Conservation (phyloP, 306 rosid species). For the Cercis canadensis region DNA sequence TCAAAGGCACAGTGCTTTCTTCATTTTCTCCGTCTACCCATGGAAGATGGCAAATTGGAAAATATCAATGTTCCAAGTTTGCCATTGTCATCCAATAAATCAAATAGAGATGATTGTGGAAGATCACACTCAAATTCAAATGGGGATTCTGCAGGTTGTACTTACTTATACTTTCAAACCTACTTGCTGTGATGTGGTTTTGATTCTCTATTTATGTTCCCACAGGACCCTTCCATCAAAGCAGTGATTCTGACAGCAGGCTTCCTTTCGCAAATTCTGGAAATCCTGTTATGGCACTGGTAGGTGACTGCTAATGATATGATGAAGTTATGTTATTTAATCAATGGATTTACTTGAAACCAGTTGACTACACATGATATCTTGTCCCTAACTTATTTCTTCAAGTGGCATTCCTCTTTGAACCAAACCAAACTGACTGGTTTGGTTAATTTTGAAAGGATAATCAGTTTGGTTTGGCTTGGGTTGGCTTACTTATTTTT, state of each 20-base stretch:
- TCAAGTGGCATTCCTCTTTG: background rate
- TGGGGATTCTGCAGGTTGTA: conserved; percentile 78
- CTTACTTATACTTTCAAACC: conserved; percentile 33
- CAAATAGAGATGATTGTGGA: conserved; percentile 53
- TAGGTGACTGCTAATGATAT: conserved; percentile 53
- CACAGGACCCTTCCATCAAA: conserved; percentile 65
- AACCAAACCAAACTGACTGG: too few species aligned
- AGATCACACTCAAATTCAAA: conserved; percentile 57
- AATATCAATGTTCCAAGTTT: conserved; percentile 79
- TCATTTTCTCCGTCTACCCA: conserved; percentile 95
- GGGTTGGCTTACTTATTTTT: too few species aligned
- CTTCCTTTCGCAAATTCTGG: conserved; percentile 95
- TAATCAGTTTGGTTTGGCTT: too few species aligned
- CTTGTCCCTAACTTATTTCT: conserved; percentile 19
- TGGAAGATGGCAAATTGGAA: conserved; percentile 92
- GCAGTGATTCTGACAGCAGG: conserved; percentile 59
- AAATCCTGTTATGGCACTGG: conserved; percentile 99
- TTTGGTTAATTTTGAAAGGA: too few species aligned
- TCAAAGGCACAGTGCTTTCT: conserved; percentile 98
- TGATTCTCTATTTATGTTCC: conserved; percentile 35
- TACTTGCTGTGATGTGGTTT: conserved; percentile 32
- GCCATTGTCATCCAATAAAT: conserved; percentile 55
- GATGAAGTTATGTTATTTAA: conserved; percentile 23
- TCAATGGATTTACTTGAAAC: conserved; percentile 26
- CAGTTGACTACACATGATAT: background rate